Percentiles rank a stretch among this genome's conserved stretches.
These are phyloP conservation scores for Punctularia strigosozonata DNA, from an alignment of 768 basidiomycete species.

Conservation along the genomic window DNA sequence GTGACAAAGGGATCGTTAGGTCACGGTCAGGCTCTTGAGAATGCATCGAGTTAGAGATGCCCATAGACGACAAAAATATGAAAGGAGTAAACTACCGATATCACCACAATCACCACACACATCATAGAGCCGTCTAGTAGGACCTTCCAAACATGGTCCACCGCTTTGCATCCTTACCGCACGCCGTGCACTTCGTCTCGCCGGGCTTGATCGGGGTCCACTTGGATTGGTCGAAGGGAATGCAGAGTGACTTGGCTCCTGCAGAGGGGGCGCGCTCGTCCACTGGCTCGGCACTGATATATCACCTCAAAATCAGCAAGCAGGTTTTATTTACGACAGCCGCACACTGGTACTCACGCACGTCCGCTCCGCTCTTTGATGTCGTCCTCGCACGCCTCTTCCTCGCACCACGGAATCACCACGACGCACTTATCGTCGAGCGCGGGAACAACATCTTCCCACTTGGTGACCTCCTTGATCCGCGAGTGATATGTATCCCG, in stretches of 20 bases:
- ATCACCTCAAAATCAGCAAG: conserved; percentile 1
- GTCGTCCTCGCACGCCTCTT: conserved; percentile 87
- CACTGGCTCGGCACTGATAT: conserved; percentile 62
- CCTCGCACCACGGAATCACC: conserved; percentile 95
- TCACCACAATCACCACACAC: too few species aligned
- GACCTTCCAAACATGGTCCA: conserved; percentile 97
- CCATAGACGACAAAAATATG: too few species aligned
- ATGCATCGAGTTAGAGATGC: too few species aligned
- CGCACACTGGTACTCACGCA: conserved; percentile 42
- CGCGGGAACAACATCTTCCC: conserved; percentile 89
- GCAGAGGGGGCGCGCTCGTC: conserved; percentile 96
- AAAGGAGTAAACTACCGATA: too few species aligned
- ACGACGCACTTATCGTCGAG: conserved; percentile 82
- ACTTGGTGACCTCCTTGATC: conserved; percentile 64
- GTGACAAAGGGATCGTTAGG: too few species aligned
- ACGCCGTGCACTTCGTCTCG: conserved; percentile 84
- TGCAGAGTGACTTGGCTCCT: conserved; percentile 93
- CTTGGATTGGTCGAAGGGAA: conserved; percentile 86
- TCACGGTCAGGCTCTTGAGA: too few species aligned
- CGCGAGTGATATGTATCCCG: conserved; percentile 59
- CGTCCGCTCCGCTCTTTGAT: conserved; percentile 91
- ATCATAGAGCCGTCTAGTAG: too few species aligned
- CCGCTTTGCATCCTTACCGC: conserved; percentile 79
- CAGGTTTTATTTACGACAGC: conserved; percentile 8
- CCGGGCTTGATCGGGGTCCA: conserved; percentile 75